phyloP scores from a whole-genome alignment of 805 yeast genomes.

The Saccharomycopsis sp. region DNA sequence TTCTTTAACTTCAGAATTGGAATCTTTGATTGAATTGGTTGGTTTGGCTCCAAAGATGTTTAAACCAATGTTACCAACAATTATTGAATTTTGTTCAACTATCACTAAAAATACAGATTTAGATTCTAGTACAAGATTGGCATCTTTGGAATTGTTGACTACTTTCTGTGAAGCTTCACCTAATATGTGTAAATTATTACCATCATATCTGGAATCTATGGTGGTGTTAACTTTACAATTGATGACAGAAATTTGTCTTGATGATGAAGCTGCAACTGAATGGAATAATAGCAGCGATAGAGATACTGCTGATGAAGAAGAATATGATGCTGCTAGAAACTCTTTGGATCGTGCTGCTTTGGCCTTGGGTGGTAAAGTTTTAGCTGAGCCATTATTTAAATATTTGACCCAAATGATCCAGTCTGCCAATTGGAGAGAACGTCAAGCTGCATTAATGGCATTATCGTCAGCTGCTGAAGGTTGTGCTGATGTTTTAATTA shows the following conservation, averaged over 20 bases:
- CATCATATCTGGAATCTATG: constrained; percentile 62
- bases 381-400: constrained; percentile 83
- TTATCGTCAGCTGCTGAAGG: constrained; percentile 96
- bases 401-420: constrained; percentile 77
- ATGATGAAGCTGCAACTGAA: constrained; percentile 82
- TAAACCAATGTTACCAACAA: constrained; percentile 82
- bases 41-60: constrained; percentile 93
- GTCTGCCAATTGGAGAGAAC: constrained; percentile 81
- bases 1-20: constrained; percentile 82
- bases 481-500: constrained; percentile 78
- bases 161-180: constrained; percentile 93
- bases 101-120: constrained; percentile 77
- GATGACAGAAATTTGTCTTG: constrained; percentile 89
- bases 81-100: constrained; percentile 76
- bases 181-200: constrained; percentile 82
- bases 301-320: constrained; percentile 78
- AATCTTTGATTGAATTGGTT: constrained; percentile 82
- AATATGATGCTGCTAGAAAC: constrained; percentile 88
- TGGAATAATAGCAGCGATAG: constrained; percentile 79
- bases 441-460: constrained; percentile 97
- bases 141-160: constrained; percentile 82
- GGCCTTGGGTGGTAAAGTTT: constrained; percentile 71
- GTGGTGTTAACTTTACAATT: constrained; percentile 68
- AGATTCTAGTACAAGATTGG: constrained; percentile 72
- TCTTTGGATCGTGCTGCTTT: constrained; percentile 88